These are phyloP conservation scores for Dalbergia oliveri DNA, from an alignment of 306 rosid genomes.

Conservation along the genomic window DNA sequence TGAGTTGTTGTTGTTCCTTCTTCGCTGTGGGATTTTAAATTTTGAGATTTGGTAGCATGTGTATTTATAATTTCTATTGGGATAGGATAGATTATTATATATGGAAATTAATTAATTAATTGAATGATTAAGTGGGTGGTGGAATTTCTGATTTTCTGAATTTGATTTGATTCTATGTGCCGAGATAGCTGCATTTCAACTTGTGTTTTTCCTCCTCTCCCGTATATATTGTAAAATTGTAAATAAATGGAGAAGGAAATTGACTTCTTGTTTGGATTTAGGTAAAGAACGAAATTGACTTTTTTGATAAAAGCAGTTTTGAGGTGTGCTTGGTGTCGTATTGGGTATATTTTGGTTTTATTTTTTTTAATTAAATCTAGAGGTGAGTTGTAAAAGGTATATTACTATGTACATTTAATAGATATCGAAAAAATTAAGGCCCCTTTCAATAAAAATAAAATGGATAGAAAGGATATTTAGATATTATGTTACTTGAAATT, in stretches of 20 bases:
- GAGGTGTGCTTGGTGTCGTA: background rate
- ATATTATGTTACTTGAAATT: background rate
- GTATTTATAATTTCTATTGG: constrained; percentile 42
- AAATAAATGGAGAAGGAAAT: constrained; percentile 6
- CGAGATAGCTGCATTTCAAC: constrained; percentile 39
- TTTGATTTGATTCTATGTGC: constrained; percentile 24
- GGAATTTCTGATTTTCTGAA: constrained; percentile 20
- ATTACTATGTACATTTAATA: background rate
- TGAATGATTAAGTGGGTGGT: constrained; percentile 29
- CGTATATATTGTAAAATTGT: background rate
- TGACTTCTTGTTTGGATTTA: background rate
- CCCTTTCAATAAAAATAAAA: background rate
- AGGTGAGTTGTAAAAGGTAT: background rate
- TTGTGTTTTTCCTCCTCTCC: constrained; percentile 9
- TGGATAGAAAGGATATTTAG: background rate
- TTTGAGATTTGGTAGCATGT: constrained; percentile 10
- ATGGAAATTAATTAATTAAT: constrained; percentile 26
- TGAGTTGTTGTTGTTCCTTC: background rate
- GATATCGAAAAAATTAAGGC: background rate
- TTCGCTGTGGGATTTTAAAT: background rate
- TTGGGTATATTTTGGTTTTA: background rate
- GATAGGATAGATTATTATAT: background rate
- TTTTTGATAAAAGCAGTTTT: background rate
- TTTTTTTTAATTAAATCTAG: background rate
- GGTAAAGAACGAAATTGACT: constrained; percentile 38